phyloP scores from a whole-genome alignment of 1,284 basidiomycete species.

The Pseudozyma flocculosa region DNA sequence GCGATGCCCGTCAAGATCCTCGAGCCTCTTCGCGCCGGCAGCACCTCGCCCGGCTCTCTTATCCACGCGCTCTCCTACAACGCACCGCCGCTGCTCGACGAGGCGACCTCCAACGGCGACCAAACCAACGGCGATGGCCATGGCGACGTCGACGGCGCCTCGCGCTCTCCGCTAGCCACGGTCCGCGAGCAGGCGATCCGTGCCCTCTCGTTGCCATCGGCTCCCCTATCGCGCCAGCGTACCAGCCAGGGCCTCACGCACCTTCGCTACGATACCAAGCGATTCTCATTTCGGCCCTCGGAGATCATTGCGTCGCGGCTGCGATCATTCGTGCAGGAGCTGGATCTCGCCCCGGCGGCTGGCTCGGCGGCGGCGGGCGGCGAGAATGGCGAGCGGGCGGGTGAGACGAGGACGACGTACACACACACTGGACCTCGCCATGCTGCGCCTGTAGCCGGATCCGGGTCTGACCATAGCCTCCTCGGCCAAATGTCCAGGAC shows the following conservation, averaged over 20 bases:
- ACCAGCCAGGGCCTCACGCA: constrained; percentile 18
- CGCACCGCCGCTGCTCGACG: too few species aligned
- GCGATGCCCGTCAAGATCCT: constrained; percentile 25
- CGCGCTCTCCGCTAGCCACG: too few species aligned
- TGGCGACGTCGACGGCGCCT: too few species aligned
- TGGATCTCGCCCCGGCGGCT: constrained; percentile 1
- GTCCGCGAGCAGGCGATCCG: too few species aligned
- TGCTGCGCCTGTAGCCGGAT: constrained; percentile 1
- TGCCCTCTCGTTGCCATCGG: too few species aligned
- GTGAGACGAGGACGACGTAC: constrained; percentile 1
- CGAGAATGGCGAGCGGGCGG: neutral
- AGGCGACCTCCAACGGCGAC: too few species aligned
- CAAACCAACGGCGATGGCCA: too few species aligned
- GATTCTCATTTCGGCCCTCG: constrained; percentile 43
- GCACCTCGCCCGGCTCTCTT: constrained; percentile 8
- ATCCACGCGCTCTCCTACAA: constrained; percentile 5
- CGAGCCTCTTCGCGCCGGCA: constrained; percentile 22
- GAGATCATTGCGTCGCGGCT: constrained; percentile 41
- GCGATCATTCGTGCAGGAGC: constrained; percentile 29
- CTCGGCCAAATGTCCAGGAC: neutral
- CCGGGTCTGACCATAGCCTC: neutral
- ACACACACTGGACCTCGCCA: constrained; percentile 4
- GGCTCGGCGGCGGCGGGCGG: neutral
- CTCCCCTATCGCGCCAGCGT: too few species aligned
- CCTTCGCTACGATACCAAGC: constrained; percentile 46